Percentiles rank a stretch among this genome's conserved stretches.
Conservation (phyloP, 805 yeast genomes). For the Ogataea corticis region DNA sequence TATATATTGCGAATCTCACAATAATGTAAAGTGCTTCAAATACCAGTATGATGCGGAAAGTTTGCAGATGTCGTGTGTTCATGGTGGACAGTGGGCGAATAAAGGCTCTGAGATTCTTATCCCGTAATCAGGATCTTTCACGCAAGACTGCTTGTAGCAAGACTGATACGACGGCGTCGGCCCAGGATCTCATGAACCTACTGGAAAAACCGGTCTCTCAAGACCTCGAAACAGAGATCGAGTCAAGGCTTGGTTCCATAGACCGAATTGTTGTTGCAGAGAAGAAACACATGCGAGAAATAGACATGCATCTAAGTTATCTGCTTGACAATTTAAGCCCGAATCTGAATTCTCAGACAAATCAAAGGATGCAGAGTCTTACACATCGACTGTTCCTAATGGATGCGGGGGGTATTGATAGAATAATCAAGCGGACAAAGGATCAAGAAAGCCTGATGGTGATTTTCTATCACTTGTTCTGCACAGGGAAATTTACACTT, state of each 20-base stretch:
- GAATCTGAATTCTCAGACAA: background rate
- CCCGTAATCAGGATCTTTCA: too few species aligned
- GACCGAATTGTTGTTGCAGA: constrained; percentile 11
- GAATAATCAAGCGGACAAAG: background rate
- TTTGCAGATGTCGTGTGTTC: too few species aligned
- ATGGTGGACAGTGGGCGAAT: too few species aligned
- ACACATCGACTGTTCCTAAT: background rate
- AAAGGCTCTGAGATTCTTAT: too few species aligned
- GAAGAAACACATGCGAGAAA: constrained; percentile 12
- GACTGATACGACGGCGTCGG: background rate
- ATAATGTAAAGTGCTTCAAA: too few species aligned
- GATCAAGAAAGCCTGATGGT: constrained; percentile 17
- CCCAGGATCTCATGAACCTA: constrained; percentile 6
- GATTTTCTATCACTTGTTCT: background rate
- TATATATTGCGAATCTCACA: too few species aligned
- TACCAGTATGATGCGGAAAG: too few species aligned
- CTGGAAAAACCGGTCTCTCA: constrained; percentile 12
- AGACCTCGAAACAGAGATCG: constrained; percentile 13
- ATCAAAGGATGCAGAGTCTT: background rate
- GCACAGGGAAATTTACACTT: background rate
- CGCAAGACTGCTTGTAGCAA: too few species aligned
- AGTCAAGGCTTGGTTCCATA: constrained; percentile 12
- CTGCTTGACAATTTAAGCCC: constrained; percentile 19
- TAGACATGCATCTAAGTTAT: constrained; percentile 16
- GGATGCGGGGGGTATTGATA: background rate